Percentiles rank a stretch among this genome's conserved stretches.
These are phyloP conservation scores for Periconia sp. DNA, from an alignment of 2,329 filamentous ascomycete species.

Conservation along the genomic window DNA sequence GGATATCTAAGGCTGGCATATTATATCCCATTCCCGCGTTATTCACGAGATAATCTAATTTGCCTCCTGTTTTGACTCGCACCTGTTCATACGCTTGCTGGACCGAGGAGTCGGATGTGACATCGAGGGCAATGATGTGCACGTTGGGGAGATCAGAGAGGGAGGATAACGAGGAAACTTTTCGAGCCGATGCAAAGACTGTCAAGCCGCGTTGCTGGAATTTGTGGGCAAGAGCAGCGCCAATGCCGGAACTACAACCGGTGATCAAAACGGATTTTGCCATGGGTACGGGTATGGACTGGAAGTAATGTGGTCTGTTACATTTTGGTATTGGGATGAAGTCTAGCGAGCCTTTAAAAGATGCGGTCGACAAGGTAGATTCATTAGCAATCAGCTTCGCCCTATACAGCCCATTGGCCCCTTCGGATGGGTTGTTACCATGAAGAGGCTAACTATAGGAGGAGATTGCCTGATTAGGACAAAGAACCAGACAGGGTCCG, in stretches of 20 bases:
- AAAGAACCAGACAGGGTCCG: too few species aligned
- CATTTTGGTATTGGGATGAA: neutral
- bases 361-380: too few species aligned
- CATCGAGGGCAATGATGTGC: constrained; percentile 20
- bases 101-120: constrained; percentile 9
- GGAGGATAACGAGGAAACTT: neutral
- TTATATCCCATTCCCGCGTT: constrained; percentile 48
- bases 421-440: too few species aligned
- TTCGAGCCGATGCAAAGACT: constrained; percentile 20
- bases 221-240: constrained; percentile 61
- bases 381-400: too few species aligned
- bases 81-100: constrained; percentile 2
- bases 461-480: too few species aligned
- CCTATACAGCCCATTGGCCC: too few species aligned
- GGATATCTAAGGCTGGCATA: constrained; percentile 39
- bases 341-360: too few species aligned
- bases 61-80: neutral
- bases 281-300: neutral
- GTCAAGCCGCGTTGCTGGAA: constrained; percentile 50
- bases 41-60: constrained; percentile 44
- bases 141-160: constrained; percentile 21
- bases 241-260: constrained; percentile 50
- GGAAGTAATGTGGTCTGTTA: neutral
- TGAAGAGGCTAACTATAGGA: too few species aligned
- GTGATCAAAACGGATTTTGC: constrained; percentile 3